Percentiles rank a stretch among this genome's conserved stretches.
These are phyloP conservation scores for Psilocybe sp. DNA, from an alignment of 768 basidiomycete genomes.

Conservation along the genomic window DNA sequence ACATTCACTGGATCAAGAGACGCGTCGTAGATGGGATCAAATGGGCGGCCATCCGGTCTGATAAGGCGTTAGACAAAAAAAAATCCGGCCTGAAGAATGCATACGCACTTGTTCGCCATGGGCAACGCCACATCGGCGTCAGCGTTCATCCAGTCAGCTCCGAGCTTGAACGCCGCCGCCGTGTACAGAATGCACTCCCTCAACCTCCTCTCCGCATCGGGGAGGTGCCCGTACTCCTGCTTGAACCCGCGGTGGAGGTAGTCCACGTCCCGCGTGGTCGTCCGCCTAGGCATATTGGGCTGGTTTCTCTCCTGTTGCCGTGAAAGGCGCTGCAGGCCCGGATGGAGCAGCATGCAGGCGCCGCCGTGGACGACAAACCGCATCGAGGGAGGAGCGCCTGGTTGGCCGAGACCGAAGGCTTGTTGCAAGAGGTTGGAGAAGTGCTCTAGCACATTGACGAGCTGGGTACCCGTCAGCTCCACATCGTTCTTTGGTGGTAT, in stretches of 20 bases:
- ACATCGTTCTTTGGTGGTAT: too few relatives aligned
- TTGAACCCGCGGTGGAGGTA: slow-evolving; percentile 62
- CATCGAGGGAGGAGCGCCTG: slow-evolving; percentile 19
- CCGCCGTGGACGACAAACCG: slow-evolving; percentile 71
- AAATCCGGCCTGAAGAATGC: slow-evolving; percentile 1
- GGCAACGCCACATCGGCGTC: slow-evolving; percentile 72
- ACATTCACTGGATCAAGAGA: slow-evolving; percentile 51
- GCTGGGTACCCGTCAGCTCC: too few relatives aligned
- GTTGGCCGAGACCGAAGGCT: too few relatives aligned
- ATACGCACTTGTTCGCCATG: slow-evolving; percentile 57
- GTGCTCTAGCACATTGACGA: too few relatives aligned
- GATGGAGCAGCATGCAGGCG: slow-evolving; percentile 71
- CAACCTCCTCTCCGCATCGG: slow-evolving; percentile 57
- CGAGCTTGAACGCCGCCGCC: slow-evolving; percentile 45
- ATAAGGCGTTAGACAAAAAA: not conserved
- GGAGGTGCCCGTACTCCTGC: slow-evolving; percentile 45
- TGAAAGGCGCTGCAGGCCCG: slow-evolving; percentile 29
- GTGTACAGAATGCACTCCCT: slow-evolving; percentile 55
- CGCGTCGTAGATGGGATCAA: slow-evolving; percentile 62
- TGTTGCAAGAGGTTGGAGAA: too few relatives aligned
- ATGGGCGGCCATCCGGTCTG: slow-evolving; percentile 28
- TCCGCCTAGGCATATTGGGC: slow-evolving; percentile 36
- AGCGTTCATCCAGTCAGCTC: slow-evolving; percentile 77
- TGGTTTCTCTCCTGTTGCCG: slow-evolving; percentile 23
- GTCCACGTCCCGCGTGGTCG: slow-evolving; percentile 65